Evolutionary conservation across 371 early-diverging fungal species (phyloP), one percentile per base, ranked within the genome.

Genomic region (Homolaphlyctis polyrhiza): DNA sequence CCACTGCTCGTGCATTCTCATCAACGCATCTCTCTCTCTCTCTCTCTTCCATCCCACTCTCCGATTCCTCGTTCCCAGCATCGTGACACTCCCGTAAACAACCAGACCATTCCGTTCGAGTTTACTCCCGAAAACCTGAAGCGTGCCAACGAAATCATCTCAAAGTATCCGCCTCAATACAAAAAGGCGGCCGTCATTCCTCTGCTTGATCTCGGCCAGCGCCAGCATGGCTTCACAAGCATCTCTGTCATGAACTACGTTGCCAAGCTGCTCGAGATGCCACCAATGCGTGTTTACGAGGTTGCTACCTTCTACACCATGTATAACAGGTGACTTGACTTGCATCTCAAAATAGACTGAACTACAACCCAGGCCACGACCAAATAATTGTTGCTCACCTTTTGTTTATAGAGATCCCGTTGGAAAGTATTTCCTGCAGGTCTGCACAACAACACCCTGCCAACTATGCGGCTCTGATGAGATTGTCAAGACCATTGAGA

Each of bases 261-360:
- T 61, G 97, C 98, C 55, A 86, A 91, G 75, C 70, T 95, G 62
- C 79, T 95, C 36, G 95, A 97, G 69, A 89, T 97, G 6, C 95
- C 96, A 43, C 97, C 97, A 33, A 96, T 98, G 96, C 90, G 98
- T 66, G 97, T 98, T 50, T 97, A 97, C 76, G 97, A 98, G 77
- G 98, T 98, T n/a, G 98, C 98, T 32, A 96, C 97, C 35, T 97
- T 97, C 80, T 97, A 97, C 75, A 97, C 98, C 67, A 97, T 98
- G 98, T 98, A 89, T 83, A 96, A 97, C 86, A 86, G 92, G 93
- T 89, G 35, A 5, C 30, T 52, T 57, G 5, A 23, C 58, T 33
- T 39, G 14, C 18, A 18, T 11, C 8, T 39, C 39, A 8, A 39
- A 39, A 18, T 11, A 8, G 39, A 39, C 18, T 39, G 39, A 39